phyloP scores from a whole-genome alignment of 108 stramenopile genomes.

The Pseudonitzschia pungens region DNA sequence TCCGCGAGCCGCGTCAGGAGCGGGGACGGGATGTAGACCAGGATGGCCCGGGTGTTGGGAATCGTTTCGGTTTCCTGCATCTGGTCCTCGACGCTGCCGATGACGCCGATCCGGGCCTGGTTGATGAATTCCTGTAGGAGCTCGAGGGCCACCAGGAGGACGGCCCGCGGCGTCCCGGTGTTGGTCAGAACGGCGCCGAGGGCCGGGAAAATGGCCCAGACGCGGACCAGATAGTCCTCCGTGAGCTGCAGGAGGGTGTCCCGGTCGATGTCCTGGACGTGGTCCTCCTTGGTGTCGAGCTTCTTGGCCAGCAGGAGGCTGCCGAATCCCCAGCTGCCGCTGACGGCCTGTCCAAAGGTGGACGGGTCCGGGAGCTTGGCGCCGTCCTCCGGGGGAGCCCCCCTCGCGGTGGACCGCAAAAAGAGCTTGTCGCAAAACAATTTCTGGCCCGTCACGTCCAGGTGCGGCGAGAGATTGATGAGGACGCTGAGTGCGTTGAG shows the following conservation, averaged over 20 bases:
- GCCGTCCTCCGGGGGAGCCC: constrained; percentile 39
- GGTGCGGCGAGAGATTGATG: constrained; percentile 61
- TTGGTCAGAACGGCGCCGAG: constrained; percentile 35
- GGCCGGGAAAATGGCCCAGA: constrained; percentile 55
- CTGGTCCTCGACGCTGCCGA: constrained; percentile 35
- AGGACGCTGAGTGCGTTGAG: constrained; percentile 62
- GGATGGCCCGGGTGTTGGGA: constrained; percentile 57
- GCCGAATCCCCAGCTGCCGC: constrained; percentile 69
- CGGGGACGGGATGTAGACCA: constrained; percentile 57
- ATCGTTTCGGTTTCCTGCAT: constrained; percentile 28
- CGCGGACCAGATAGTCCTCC: constrained; percentile 26
- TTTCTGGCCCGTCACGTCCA: constrained; percentile 76
- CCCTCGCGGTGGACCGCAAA: constrained; percentile 37
- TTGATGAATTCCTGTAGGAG: constrained; percentile 51
- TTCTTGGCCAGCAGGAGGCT: constrained; percentile 72
- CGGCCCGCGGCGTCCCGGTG: constrained; percentile 32
- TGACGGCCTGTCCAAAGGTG: constrained; percentile 42
- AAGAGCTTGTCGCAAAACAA: constrained; percentile 72
- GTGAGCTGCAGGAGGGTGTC: constrained; percentile 36
- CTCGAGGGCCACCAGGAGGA: constrained; percentile 45
- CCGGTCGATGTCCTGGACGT: constrained; percentile 31
- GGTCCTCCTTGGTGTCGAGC: constrained; percentile 61
- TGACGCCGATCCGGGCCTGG: constrained; percentile 35
- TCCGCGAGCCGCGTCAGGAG: constrained; percentile 64
- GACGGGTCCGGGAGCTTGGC: constrained; percentile 32